These are phyloP conservation scores for Capronia coronata DNA, from an alignment of 2,329 filamentous ascomycete genomes.

Conservation along the genomic window DNA sequence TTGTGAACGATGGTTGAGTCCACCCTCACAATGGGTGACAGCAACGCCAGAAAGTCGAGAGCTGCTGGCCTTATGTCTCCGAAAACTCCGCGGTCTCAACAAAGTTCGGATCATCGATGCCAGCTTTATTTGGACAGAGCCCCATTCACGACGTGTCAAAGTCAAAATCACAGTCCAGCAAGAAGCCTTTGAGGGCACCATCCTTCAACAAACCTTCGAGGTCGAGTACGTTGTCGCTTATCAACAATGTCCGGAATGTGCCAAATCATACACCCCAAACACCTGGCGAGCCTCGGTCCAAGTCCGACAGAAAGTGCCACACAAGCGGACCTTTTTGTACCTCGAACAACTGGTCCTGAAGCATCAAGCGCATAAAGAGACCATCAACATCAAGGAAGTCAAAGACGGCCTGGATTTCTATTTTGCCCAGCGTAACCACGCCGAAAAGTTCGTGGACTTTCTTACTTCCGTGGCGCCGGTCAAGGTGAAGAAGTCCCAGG, in stretches of 20 bases:
- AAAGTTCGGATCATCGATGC: conserved; percentile 95
- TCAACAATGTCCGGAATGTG: conserved; percentile 91
- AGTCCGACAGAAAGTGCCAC: conserved; percentile 91
- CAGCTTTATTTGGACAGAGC: conserved; percentile 96
- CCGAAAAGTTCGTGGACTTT: conserved; percentile 88
- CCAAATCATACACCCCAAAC: conserved; percentile 93
- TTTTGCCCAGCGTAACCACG: conserved; percentile 82
- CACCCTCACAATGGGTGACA: conserved; percentile 77
- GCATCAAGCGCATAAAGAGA: conserved; percentile 82
- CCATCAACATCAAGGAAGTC: conserved; percentile 96
- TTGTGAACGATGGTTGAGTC: conserved; percentile 88
- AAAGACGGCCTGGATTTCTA: conserved; percentile 96
- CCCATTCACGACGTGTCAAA: conserved; percentile 84
- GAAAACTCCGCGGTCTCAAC: conserved; percentile 75
- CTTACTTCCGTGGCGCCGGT: conserved; percentile 74
- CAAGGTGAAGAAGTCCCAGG: conserved; percentile 75
- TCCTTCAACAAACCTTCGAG: conserved; percentile 89
- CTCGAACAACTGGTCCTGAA: conserved; percentile 95
- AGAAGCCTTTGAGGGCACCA: conserved; percentile 58
- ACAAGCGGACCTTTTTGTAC: conserved; percentile 79
- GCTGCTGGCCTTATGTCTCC: conserved; percentile 81
- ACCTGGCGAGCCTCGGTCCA: conserved; percentile 92
- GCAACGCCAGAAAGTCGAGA: conserved; percentile 84
- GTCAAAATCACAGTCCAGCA: conserved; percentile 92
- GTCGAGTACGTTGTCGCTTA: conserved; percentile 84